phyloP scores from a whole-genome alignment of 352 stramenopile genomes.

The Pythium scleroteichum region DNA sequence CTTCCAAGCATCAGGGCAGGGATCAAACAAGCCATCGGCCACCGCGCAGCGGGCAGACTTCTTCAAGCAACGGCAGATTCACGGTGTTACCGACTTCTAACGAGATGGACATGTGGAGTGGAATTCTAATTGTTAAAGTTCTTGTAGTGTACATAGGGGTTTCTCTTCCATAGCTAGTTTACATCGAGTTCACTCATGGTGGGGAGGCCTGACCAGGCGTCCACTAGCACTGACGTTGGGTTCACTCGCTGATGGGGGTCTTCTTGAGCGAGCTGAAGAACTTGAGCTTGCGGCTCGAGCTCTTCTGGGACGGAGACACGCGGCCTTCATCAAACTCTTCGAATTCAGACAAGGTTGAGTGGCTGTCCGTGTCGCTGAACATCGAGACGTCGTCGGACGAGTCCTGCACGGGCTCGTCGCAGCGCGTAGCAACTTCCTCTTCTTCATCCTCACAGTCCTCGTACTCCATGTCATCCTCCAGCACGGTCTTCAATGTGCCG shows the following conservation, averaged over 20 bases:
- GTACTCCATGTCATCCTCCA: conserved; percentile 35
- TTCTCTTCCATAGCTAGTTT: not conserved
- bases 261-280: conserved; percentile 22
- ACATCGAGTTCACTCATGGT: not conserved
- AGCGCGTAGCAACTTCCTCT: not conserved
- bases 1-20: conserved; percentile 39
- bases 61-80: conserved; percentile 53
- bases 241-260: conserved; percentile 11
- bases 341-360: conserved; percentile 27
- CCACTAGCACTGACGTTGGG: not conserved
- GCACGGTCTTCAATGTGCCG: conserved; percentile 35
- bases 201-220: too few species aligned
- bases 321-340: conserved; percentile 25
- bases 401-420: conserved; percentile 18
- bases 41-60: conserved; percentile 41
- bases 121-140: conserved; percentile 10
- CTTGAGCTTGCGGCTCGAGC: conserved; percentile 14
- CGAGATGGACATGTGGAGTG: not conserved
- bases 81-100: conserved; percentile 73
- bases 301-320: conserved; percentile 2
- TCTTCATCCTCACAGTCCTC: conserved; percentile 27
- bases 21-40: conserved; percentile 22
- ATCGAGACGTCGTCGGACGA: conserved; percentile 23
- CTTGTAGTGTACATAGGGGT: too few species aligned
- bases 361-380: conserved; percentile 30